These are phyloP conservation scores for Scedosporium aurantiacum DNA, from an alignment of 2,329 filamentous ascomycete genomes.

Conservation along the genomic window DNA sequence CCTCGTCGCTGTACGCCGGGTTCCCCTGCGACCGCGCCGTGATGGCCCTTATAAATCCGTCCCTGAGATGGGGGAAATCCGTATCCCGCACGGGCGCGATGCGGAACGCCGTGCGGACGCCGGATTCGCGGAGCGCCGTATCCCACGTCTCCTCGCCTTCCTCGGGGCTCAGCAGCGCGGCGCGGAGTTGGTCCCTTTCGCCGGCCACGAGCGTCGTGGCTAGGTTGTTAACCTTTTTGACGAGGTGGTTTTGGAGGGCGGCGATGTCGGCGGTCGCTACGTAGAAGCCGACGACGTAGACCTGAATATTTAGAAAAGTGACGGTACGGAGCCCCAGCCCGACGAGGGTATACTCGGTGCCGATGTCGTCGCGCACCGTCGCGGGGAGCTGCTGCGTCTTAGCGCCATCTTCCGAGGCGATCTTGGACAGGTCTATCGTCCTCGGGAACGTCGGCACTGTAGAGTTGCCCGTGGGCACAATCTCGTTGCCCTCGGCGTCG, in stretches of 20 bases:
- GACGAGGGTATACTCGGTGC: constrained; percentile 71
- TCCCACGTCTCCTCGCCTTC: constrained; percentile 67
- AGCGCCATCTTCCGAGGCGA: constrained; percentile 12
- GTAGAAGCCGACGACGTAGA: constrained; percentile 92
- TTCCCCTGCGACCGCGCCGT: constrained; percentile 51
- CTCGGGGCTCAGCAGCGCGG: constrained; percentile 56
- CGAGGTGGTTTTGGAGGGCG: constrained; percentile 64
- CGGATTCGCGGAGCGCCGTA: constrained; percentile 51
- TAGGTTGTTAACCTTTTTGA: constrained; percentile 62
- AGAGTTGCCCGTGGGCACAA: constrained; percentile 59
- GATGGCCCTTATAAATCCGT: constrained; percentile 82
- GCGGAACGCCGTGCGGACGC: constrained; percentile 67
- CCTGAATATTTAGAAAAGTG: constrained; percentile 78
- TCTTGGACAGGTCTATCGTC: constrained; percentile 46
- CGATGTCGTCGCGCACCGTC: constrained; percentile 23
- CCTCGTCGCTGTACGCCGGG: constrained; percentile 53
- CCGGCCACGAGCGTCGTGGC: constrained; percentile 74
- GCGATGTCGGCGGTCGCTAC: constrained; percentile 74
- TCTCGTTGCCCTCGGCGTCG: constrained; percentile 23
- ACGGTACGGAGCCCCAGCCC: constrained; percentile 83
- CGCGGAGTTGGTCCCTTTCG: constrained; percentile 66
- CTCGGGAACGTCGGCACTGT: constrained; percentile 73
- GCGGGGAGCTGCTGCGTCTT: constrained; percentile 25
- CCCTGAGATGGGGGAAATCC: constrained; percentile 83
- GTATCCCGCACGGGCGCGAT: constrained; percentile 89